Evolutionary conservation across 495 filamentous ascomycete genomes (phyloP).

Genomic region (Patellaria atrata): DNA sequence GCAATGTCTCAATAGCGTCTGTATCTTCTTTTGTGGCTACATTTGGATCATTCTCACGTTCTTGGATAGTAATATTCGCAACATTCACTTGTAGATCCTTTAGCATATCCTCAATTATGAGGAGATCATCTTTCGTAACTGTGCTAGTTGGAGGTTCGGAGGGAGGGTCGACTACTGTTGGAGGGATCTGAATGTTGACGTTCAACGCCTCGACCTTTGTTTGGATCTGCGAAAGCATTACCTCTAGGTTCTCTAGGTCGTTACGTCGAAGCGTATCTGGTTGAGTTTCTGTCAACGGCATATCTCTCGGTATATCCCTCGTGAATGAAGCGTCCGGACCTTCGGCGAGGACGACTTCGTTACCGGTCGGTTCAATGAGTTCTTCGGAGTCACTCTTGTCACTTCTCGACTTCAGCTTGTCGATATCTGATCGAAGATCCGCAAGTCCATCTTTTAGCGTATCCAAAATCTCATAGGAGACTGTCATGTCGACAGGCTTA

Average conservation of each 20-base stretch:
- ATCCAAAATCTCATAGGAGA: slow-evolving; percentile 73
- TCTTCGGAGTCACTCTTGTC: slow-evolving; percentile 21
- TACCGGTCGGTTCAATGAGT: slow-evolving; percentile 15
- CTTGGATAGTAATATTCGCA: slow-evolving; percentile 30
- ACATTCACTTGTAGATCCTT: slow-evolving; percentile 46
- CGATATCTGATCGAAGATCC: slow-evolving; percentile 58
- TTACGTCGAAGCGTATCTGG: slow-evolving; percentile 38
- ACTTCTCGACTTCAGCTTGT: slow-evolving; percentile 40
- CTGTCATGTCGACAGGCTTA: slow-evolving; percentile 65
- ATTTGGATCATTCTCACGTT: slow-evolving; percentile 30
- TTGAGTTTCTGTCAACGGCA: neutral
- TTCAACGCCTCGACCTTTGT: slow-evolving; percentile 75
- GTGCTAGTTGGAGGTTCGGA: slow-evolving; percentile 31
- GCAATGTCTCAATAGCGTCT: slow-evolving; percentile 73
- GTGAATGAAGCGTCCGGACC: slow-evolving; percentile 8
- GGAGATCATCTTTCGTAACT: slow-evolving; percentile 45
- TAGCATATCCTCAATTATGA: slow-evolving; percentile 41
- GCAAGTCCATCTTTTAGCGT: slow-evolving; percentile 67
- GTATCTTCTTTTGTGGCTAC: slow-evolving; percentile 67
- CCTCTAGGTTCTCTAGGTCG: slow-evolving; percentile 72
- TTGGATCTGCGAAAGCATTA: slow-evolving; percentile 64
- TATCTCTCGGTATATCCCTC: slow-evolving; percentile 15
- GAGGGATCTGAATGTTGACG: slow-evolving; percentile 32
- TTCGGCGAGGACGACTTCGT: slow-evolving; percentile 30
- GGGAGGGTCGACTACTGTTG: slow-evolving; percentile 23